Evolutionary conservation across 305 asterid species (phyloP).

Genomic region (Fraxinus ornus): DNA sequence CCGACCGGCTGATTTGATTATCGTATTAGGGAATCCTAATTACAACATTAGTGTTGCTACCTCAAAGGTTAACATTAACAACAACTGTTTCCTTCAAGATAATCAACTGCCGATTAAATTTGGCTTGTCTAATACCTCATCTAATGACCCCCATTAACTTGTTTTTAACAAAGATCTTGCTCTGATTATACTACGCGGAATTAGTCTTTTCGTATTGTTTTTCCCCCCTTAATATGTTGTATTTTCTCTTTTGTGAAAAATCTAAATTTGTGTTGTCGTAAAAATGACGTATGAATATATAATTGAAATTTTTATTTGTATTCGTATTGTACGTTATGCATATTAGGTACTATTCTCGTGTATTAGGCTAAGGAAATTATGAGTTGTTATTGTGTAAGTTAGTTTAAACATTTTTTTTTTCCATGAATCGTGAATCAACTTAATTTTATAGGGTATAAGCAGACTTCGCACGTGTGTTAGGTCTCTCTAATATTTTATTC

Average conservation of each 20-base stretch:
- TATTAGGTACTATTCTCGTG: background rate
- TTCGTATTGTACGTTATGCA: background rate
- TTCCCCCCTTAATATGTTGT: background rate
- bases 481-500: too few species aligned
- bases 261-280: background rate
- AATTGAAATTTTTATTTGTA: too few species aligned
- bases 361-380: too few species aligned
- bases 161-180: background rate
- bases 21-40: constrained; percentile 13
- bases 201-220: background rate
- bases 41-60: constrained; percentile 19
- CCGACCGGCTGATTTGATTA: constrained; percentile 36
- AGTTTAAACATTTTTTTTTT: too few species aligned
- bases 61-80: constrained; percentile 30
- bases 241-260: background rate
- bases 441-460: too few species aligned
- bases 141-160: constrained; percentile 18
- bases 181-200: background rate
- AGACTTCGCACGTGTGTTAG: too few species aligned
- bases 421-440: too few species aligned
- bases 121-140: constrained; percentile 32
- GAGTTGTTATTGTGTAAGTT: too few species aligned
- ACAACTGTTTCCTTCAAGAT: constrained; percentile 20
- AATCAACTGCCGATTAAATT: constrained; percentile 28
- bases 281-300: background rate